Base-by-base conservation (phyloP, 2,329 filamentous ascomycete species). In the Dactylonectria macrodidyma region DNA sequence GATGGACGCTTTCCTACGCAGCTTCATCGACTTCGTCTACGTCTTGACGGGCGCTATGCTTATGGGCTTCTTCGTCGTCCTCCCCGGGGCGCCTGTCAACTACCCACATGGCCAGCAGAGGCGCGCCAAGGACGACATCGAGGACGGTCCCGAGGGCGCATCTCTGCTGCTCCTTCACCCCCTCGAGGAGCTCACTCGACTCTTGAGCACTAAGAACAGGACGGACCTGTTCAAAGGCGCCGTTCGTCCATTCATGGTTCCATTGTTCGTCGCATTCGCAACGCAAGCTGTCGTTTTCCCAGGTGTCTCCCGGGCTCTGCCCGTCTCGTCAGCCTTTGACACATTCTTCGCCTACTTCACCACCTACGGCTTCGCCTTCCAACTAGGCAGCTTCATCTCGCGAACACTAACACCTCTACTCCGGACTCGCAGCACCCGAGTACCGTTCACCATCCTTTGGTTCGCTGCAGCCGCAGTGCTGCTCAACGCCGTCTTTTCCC, bases 101-200 rank as follows among this genome's bases (percentile, higher is more conserved):
- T 73, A 72, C 59, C 71, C 70, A 14, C 62, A 69, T 10, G 48
- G 58, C 16, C 62, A 54, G 50, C 70, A 67, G 0, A 61, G 44
- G 6, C 24, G 12, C 6, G 34, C 41, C 14, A 74, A 75, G 19
- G 59, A 60, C 2, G 69, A 75, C 11, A 26, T 72, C 0, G 69
- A 73, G 38, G 69, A 76, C 19, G 61, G 68, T 12, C 61, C 50
- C 6, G 68, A 71, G 33, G 62, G 41, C 6, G 57, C 58, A 19
- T 82, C 82, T 46, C 77, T 87, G 12, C 79, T 87, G 0, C 75
- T 81, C 0, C 82, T 83, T 0, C 82, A 81, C 0, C 81, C 83
- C 0, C 51, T 71, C 12, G 59, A 65, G 8, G 69, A 76, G 14
- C 64, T 71, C 5, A 65, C 66, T 0, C 70, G 67, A 1, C 19